These are phyloP conservation scores for Exophiala calicioides DNA, from an alignment of 2,329 filamentous ascomycete species.

Conservation along the genomic window DNA sequence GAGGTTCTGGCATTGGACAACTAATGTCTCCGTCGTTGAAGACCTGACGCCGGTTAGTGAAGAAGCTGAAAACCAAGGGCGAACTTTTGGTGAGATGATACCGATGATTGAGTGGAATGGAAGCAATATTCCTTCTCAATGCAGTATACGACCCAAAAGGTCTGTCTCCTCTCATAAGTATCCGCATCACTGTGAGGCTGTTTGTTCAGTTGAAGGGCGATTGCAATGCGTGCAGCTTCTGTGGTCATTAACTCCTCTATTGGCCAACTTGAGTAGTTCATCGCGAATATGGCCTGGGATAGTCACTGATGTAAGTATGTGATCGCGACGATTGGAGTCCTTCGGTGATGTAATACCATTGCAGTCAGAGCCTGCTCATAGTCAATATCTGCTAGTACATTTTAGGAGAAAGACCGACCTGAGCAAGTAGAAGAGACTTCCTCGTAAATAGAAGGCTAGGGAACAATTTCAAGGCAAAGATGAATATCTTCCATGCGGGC, in stretches of 20 bases:
- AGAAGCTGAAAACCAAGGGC: too few relatives aligned
- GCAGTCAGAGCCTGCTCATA: slow-evolving; percentile 30
- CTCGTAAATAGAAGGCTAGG: slow-evolving; percentile 37
- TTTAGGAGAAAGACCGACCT: too few relatives aligned
- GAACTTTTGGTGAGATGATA: slow-evolving; percentile 33
- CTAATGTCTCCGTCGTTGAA: slow-evolving; percentile 42
- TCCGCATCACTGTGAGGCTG: slow-evolving; percentile 22
- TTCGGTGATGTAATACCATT: slow-evolving; percentile 22
- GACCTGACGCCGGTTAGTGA: too few relatives aligned
- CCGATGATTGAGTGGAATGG: slow-evolving; percentile 36
- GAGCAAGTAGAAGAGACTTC: slow-evolving; percentile 31
- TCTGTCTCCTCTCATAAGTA: slow-evolving; percentile 28
- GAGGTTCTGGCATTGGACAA: slow-evolving; percentile 37
- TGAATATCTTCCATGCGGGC: slow-evolving; percentile 44
- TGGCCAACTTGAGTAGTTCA: slow-evolving; percentile 38
- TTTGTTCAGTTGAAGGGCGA: slow-evolving; percentile 37
- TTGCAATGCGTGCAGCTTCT: slow-evolving; percentile 41
- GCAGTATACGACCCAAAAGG: slow-evolving; percentile 46
- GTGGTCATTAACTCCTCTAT: slow-evolving; percentile 37
- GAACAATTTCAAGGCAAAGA: slow-evolving; percentile 40
- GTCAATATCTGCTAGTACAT: too few relatives aligned
- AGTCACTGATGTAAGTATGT: too few relatives aligned
- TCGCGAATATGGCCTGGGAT: slow-evolving; percentile 39
- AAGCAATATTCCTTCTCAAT: slow-evolving; percentile 43
- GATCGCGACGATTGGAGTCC: too few relatives aligned